Percentiles rank a stretch among this genome's conserved stretches.
These are phyloP conservation scores for Neofusicoccum sp. DNA, from an alignment of 2,329 filamentous ascomycete species.

Conservation along the genomic window DNA sequence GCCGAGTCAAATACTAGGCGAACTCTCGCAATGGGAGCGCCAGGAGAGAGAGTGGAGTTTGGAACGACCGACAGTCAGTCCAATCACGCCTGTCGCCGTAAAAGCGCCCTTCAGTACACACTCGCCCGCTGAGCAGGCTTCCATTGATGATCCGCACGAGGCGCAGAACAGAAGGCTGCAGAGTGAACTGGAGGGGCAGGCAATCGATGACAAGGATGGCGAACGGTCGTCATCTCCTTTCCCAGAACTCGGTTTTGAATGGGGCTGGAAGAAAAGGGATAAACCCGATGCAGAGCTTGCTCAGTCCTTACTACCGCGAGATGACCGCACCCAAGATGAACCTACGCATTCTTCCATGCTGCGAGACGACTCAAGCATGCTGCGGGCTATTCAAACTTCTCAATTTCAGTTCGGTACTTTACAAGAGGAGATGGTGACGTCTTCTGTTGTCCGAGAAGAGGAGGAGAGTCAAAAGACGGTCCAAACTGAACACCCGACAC, in stretches of 20 bases:
- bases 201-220: constrained; percentile 25
- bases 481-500: not conserved
- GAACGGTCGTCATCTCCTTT: constrained; percentile 7
- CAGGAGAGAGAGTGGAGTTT: not conserved
- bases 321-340: not conserved
- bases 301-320: too few species aligned
- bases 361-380: constrained; percentile 10
- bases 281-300: not conserved
- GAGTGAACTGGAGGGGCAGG: constrained; percentile 21
- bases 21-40: not conserved
- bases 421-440: not conserved
- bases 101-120: not conserved
- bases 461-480: not conserved
- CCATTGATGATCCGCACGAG: not conserved
- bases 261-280: not conserved
- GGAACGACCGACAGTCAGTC: not conserved
- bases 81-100: not conserved
- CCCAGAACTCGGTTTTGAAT: constrained; percentile 2
- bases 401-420: not conserved
- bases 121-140: not conserved
- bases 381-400: constrained; percentile 2
- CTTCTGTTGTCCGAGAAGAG: not conserved
- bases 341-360: constrained; percentile 10
- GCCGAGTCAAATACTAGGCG: not conserved
- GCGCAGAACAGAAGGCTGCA: constrained; percentile 20